A percentile compares a stretch with the other conserved stretches of the same genome.
These are phyloP conservation scores for Lumnitzera racemosa DNA, from an alignment of 345 rosid species.

Conservation along the genomic window DNA sequence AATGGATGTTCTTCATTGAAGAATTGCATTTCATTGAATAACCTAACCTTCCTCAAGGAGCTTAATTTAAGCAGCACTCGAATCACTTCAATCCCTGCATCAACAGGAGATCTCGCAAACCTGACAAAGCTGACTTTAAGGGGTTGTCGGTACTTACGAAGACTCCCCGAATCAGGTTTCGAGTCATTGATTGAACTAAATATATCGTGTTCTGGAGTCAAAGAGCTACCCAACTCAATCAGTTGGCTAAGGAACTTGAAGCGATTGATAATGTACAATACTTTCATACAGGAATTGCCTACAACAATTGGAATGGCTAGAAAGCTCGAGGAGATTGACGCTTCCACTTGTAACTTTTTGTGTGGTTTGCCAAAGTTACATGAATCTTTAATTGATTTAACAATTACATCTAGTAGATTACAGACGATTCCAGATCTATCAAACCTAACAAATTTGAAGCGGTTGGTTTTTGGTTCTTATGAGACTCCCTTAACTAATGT, in stretches of 20 bases:
- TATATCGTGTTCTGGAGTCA: background rate
- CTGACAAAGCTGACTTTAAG: background rate
- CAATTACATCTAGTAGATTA: background rate
- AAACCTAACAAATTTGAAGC: background rate
- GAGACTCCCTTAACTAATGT: no score
- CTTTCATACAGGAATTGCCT: background rate
- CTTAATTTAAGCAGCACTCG: background rate
- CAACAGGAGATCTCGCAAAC: background rate
- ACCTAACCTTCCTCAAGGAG: background rate
- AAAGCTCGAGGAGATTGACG: background rate
- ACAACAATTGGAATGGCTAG: background rate
- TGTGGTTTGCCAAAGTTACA: background rate
- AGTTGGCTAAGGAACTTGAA: background rate
- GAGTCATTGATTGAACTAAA: background rate
- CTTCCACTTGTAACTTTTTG: background rate
- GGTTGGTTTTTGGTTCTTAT: no score
- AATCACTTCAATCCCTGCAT: background rate
- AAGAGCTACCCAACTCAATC: background rate
- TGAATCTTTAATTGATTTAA: background rate
- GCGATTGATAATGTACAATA: background rate
- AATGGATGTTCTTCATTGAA: background rate
- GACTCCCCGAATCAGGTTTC: background rate
- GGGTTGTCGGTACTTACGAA: background rate
- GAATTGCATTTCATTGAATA: background rate
- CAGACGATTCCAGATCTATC: background rate